Evolutionary conservation across 306 rosid genomes (phyloP).

Genomic region (Crataegus laevigata): DNA sequence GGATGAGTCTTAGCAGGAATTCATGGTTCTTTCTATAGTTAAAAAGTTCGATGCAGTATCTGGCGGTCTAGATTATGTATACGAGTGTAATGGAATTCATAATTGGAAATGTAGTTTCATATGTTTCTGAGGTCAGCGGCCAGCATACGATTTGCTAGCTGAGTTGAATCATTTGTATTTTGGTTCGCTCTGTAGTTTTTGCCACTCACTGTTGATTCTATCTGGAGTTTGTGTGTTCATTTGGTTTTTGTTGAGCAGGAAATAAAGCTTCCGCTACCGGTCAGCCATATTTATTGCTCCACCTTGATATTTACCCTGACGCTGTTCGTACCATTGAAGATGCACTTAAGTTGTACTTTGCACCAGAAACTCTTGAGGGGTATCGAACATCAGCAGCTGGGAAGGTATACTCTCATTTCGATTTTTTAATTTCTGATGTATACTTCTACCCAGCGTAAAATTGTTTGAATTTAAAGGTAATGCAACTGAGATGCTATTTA

Average conservation of each 20-base stretch:
- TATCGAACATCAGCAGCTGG: slow-evolving; percentile 68
- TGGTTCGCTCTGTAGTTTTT: not conserved
- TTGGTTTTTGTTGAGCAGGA: slow-evolving; percentile 32
- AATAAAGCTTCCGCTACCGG: slow-evolving; percentile 65
- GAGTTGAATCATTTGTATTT: not conserved
- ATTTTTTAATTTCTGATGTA: not conserved
- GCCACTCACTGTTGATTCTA: not conserved
- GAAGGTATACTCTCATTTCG: slow-evolving; percentile 39
- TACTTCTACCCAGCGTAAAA: not conserved
- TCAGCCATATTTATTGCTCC: slow-evolving; percentile 82
- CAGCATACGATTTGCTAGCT: not conserved
- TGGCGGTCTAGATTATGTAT: not conserved
- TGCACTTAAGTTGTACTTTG: slow-evolving; percentile 80
- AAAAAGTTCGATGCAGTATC: not conserved
- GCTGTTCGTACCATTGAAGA: slow-evolving; percentile 71
- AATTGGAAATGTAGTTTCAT: not conserved
- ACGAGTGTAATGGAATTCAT: not conserved
- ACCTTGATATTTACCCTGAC: slow-evolving; percentile 81
- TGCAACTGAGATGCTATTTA: not conserved
- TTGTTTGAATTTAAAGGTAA: not conserved
- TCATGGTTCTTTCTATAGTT: not conserved
- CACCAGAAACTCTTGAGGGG: slow-evolving; percentile 88
- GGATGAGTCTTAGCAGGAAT: not conserved
- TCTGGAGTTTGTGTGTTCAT: not conserved
- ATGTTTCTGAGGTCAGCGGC: not conserved